Evolutionary conservation across 192 early-diverging fungal genomes (phyloP), one percentile per base, ranked within the genome.

Genomic region (Rhizoclosmatium sp.): DNA sequence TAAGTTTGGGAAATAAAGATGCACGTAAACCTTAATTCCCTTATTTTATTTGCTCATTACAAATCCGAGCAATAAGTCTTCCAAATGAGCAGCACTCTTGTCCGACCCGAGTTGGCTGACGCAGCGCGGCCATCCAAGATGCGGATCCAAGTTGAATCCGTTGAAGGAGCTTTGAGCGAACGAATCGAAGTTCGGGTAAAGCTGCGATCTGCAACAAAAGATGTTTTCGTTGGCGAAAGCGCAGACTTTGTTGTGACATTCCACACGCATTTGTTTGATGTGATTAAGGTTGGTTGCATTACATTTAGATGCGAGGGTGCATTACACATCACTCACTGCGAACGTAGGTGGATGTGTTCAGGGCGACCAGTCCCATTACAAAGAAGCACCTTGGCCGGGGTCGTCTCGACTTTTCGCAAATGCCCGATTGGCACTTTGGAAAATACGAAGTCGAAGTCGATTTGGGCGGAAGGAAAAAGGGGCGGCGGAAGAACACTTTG

Each of bases 371-470:
- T 19, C 62, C 9, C 5, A 39, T 64, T 19, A 64, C 31, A 9
- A 39, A 12, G 39, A 71, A 71, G 46, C 69, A 72, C 61, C 21
- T 65, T 49, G 78, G 67, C 9, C 31, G 79, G 12, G 79, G 72
- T 9, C 21, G 56, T 16, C 21, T 47, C 2, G 42, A 45, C 45
- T 67, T 80, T 42, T 42, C 42, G 16, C 40, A 51, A 19, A 59
- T 80, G 62, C 16, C 31, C 3, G 79, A 80, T 54, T 80, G 79
- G 79, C 79, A 75, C 21, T 60, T 12, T 14, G 79, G 79, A 7
- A 21, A 12, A 40, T 80, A 80, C 58, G 7, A 31, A 31, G 31
- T 31, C 31, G 31, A 31, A 31, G 31, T 31, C 31, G 31, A 31
- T 31, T 31, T 31, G 31, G 31, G 31, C 31, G 31, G 31, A 31